Percentiles rank a stretch among this genome's conserved stretches.
Evolutionary conservation across 345 rosid genomes (phyloP).

Genomic region (Hibiscus mutabilis): DNA sequence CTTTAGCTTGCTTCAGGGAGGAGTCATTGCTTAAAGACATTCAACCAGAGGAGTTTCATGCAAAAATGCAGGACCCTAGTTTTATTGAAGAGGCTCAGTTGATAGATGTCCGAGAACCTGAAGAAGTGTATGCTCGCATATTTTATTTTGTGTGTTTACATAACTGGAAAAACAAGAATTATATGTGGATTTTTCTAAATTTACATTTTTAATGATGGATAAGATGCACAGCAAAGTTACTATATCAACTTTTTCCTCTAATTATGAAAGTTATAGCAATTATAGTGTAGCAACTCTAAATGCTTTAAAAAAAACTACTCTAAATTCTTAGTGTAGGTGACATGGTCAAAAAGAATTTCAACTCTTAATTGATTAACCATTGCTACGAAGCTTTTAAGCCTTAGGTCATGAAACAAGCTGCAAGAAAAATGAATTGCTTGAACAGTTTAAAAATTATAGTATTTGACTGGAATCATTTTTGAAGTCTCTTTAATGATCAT

Average conservation of each 20-base stretch:
- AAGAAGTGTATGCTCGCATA: conserved; percentile 63
- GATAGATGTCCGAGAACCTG: conserved; percentile 89
- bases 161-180: neutral
- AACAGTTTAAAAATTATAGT: neutral
- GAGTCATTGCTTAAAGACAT: conserved; percentile 44
- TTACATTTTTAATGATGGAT: neutral
- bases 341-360: neutral
- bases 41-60: conserved; percentile 63
- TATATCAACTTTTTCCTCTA: neutral
- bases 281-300: too few relatives aligned
- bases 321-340: neutral
- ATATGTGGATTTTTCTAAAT: neutral
- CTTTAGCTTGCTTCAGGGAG: conserved; percentile 41
- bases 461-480: neutral
- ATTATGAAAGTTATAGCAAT: neutral
- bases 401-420: neutral
- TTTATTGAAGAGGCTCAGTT: conserved; percentile 72
- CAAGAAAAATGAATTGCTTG: neutral
- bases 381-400: neutral
- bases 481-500: neutral
- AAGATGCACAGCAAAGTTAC: neutral
- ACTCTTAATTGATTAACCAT: neutral
- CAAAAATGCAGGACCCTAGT: conserved; percentile 67
- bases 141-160: conserved; percentile 10
- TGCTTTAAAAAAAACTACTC: neutral